Evolutionary conservation across 2,329 filamentous ascomycete genomes (phyloP), one percentile per base, ranked within the genome.

Genomic region (Cordyceps cateniannulata): DNA sequence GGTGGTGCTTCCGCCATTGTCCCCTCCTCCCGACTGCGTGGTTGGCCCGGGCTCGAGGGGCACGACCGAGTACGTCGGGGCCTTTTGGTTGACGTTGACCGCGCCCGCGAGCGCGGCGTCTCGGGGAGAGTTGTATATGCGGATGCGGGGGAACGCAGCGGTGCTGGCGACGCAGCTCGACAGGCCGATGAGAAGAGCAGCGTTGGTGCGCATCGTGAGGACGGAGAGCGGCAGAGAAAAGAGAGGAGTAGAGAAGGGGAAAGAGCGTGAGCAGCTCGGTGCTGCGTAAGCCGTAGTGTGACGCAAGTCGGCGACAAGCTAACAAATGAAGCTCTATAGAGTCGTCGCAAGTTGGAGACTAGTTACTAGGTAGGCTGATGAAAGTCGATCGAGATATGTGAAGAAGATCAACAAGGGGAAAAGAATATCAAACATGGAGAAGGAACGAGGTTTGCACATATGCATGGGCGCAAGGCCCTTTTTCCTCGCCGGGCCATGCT

Each of bases 41-140:
- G 47, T n/a, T 2, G 56, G 56, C 18, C 65, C 67, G 2, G 73
- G 73, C 54, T 74, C 73, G n/a, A 76, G 64, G 16, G 73, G 73
- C 5, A 77, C 73, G 32, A 77, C 72, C 3, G 73, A 75, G 53
- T 77, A 77, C 24, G 68, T 67, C 2, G 73, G 74, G 53, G 69
- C 69, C n/a, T 63, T 59, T 18, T 53, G 57, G 25, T 59, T 45
- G n/a, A 47, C 49, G 14, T 53, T 35, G 20, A 47, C 38, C 14
- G 22, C 35, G 47, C 6, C 47, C 32, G 62, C 56, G 10, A 60
- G 52, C 7, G 57, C 59, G 12, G 35, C 51, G 25, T 50, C 59
- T 2, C 59, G 52, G 16, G 51, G 40, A 3, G 48, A 61, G 63
- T 48, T 64, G 59, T 7, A 70, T 59, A 29, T 59, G 63, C 5